phyloP scores from a whole-genome alignment of 306 rosid genomes.

The Cyclanthera cordifolia region DNA sequence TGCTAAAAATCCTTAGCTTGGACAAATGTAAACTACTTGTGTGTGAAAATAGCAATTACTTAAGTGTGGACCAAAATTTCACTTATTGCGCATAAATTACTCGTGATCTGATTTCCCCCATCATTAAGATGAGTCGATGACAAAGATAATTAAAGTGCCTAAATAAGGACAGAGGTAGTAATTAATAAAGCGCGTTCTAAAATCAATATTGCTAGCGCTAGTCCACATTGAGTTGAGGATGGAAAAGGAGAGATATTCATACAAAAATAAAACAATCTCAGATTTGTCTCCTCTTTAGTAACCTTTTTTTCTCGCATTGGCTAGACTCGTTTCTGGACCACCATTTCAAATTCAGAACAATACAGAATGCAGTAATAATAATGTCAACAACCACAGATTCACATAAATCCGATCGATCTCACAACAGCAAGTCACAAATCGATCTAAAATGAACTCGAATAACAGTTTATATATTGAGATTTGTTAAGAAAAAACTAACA shows the following conservation, averaged over 20 bases:
- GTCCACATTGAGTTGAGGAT: background rate
- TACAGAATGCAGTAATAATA: background rate
- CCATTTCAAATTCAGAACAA: background rate
- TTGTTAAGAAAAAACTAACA: background rate
- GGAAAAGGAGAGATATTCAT: background rate
- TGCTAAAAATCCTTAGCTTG: background rate
- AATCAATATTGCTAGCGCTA: background rate
- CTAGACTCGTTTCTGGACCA: background rate
- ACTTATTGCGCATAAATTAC: background rate
- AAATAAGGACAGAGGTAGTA: background rate
- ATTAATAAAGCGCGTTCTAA: background rate
- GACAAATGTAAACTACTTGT: background rate
- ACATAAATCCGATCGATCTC: conserved; percentile 8
- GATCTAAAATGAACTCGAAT: background rate
- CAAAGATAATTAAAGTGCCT: background rate
- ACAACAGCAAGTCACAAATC: background rate
- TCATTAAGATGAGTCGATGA: background rate
- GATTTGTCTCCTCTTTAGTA: background rate
- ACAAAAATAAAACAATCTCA: background rate
- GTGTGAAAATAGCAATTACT: background rate
- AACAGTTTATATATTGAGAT: background rate
- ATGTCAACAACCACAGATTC: background rate
- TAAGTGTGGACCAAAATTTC: background rate
- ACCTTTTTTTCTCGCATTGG: background rate
- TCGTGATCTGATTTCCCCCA: background rate